phyloP scores from a whole-genome alignment of 2,329 filamentous ascomycete genomes.

The Aspergillus udagawae region DNA sequence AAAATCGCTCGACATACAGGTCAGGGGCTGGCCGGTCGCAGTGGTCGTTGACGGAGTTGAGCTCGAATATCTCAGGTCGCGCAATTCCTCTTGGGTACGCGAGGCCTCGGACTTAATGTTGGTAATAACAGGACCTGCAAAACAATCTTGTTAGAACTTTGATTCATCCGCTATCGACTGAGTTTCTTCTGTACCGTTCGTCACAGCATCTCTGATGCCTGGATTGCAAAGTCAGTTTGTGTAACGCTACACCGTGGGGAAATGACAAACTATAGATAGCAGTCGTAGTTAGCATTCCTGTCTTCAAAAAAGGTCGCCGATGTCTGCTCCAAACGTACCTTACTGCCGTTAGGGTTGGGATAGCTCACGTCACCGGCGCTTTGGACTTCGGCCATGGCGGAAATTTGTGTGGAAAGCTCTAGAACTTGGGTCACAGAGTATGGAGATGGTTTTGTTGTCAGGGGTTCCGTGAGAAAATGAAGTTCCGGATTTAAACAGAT shows the following conservation, averaged over 20 bases:
- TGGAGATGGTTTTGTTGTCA: constrained; percentile 3
- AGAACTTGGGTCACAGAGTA: constrained; percentile 5
- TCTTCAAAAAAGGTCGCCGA: neutral
- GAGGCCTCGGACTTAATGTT: constrained; percentile 54
- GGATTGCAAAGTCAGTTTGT: constrained; percentile 16
- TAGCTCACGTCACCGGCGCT: constrained; percentile 34
- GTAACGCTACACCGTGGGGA: constrained; percentile 4
- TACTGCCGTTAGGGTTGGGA: constrained; percentile 36
- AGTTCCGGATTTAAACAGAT: constrained; percentile 1
- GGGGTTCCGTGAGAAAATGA: constrained; percentile 4
- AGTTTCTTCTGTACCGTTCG: constrained; percentile 17
- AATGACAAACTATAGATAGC: constrained; percentile 12
- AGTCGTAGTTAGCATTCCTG: constrained; percentile 4
- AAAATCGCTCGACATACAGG: constrained; percentile 45
- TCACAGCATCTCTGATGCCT: constrained; percentile 24
- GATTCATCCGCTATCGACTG: constrained; percentile 1
- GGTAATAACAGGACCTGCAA: constrained; percentile 52
- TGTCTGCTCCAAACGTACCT: constrained; percentile 24
- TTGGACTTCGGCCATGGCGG: constrained; percentile 27
- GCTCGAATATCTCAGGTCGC: constrained; percentile 53
- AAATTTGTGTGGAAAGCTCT: constrained; percentile 19
- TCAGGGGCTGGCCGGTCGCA: constrained; percentile 59
- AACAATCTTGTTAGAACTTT: constrained; percentile 14
- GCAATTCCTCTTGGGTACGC: constrained; percentile 56
- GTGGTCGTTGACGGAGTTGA: constrained; percentile 52